Conservation (phyloP, 1,139 yeast species). For the Zygosaccharomyces pseudobailii region DNA sequence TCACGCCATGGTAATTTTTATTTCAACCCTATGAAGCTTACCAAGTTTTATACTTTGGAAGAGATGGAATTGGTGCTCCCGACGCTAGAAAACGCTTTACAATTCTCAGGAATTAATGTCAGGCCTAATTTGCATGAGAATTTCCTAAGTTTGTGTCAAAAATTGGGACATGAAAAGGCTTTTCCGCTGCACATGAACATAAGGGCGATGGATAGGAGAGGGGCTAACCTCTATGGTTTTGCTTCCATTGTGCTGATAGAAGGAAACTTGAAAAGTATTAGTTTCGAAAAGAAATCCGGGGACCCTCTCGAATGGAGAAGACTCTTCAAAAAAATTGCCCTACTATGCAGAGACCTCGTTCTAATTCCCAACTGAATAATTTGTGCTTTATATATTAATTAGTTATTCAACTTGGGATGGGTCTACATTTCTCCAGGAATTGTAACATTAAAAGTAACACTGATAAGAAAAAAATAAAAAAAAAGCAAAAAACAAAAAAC, state of each 20-base stretch:
- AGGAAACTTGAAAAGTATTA: constrained; percentile 41
- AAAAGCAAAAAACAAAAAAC: background rate
- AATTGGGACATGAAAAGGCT: constrained; percentile 17
- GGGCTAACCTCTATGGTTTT: constrained; percentile 44
- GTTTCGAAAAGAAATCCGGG: constrained; percentile 50
- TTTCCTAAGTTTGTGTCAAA: constrained; percentile 17
- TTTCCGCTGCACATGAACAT: constrained; percentile 40
- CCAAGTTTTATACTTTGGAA: constrained; percentile 28
- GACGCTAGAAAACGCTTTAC: constrained; percentile 25
- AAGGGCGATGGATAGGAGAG: constrained; percentile 44
- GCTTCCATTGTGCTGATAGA: constrained; percentile 40
- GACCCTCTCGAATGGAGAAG: constrained; percentile 70
- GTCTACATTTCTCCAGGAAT: background rate
- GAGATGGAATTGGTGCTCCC: constrained; percentile 25
- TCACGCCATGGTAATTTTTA: constrained; percentile 9
- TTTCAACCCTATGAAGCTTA: constrained; percentile 29
- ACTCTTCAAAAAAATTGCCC: constrained; percentile 50
- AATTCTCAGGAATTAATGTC: constrained; percentile 22
- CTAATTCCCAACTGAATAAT: constrained; percentile 16
- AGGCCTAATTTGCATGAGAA: constrained; percentile 20
- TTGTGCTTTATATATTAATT: background rate
- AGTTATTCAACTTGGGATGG: too few relatives aligned
- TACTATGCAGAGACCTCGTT: constrained; percentile 46
- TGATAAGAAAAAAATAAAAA: background rate
- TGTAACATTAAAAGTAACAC: background rate